Conservation (phyloP, 768 basidiomycete species). For the Mycena vitilis region DNA sequence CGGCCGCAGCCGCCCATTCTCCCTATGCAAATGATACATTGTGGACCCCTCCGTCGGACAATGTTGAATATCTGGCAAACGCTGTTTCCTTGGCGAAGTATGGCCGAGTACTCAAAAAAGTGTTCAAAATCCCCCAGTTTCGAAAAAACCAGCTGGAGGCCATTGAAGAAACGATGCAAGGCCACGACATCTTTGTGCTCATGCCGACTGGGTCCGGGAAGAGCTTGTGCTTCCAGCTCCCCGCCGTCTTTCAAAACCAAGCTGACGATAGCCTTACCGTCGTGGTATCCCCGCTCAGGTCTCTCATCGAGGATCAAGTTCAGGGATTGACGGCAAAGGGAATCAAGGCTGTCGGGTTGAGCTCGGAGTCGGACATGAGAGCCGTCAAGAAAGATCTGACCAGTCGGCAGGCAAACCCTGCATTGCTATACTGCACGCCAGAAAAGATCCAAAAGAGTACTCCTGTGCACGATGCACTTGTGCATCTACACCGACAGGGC, state of each 20-base stretch:
- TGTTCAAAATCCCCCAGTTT: background rate
- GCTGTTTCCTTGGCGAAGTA: background rate
- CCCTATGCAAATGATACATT: background rate
- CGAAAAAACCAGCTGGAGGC: conserved; percentile 49
- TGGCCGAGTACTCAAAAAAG: background rate
- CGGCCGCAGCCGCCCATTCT: too few species aligned
- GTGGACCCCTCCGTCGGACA: background rate
- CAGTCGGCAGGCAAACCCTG: background rate
- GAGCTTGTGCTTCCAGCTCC: conserved; percentile 72
- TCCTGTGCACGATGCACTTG: background rate
- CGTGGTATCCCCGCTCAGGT: conserved; percentile 74
- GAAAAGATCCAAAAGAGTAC: background rate
- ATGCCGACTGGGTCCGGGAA: conserved; percentile 84
- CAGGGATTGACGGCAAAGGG: conserved; percentile 58
- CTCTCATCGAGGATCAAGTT: conserved; percentile 78
- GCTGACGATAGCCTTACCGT: conserved; percentile 70
- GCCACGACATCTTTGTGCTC: conserved; percentile 75
- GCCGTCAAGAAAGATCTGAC: background rate
- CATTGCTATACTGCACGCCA: conserved; percentile 15
- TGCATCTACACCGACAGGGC: background rate
- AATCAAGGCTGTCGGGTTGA: conserved; percentile 55
- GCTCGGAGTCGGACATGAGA: background rate
- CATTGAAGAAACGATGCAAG: conserved; percentile 67
- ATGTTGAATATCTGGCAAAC: background rate
- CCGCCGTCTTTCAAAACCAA: conserved; percentile 60